Evolutionary conservation across 768 basidiomycete genomes (phyloP), one percentile per base, ranked within the genome.

Genomic region (Serendipita vermifera): DNA sequence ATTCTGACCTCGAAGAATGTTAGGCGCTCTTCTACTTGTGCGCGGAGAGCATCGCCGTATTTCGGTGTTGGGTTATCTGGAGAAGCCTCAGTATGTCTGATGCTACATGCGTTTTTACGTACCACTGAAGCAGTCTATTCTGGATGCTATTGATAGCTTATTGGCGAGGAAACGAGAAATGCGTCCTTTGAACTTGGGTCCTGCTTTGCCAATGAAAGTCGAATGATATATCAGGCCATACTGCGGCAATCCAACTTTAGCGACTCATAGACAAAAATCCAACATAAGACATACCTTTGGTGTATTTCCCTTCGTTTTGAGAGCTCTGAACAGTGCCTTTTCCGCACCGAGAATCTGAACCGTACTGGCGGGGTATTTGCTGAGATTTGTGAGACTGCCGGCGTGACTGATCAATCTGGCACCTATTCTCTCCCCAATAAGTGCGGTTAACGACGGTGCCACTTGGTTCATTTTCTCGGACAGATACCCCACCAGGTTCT

Each of bases 81-180:
- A 17, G 5, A 15, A 29, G 17, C 9, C 33, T 1, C 20, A 20
- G 55, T 5, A 43, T 7, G 29, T 20, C n/a, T 54, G 38, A 38
- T 33, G 48, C 20, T 33, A 39, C 13, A 22, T 13, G 15, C 35
- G 59, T 17, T 38, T 26, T 20, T 13, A 64, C 78, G 55, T 62
- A 86, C 88, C 88, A 2, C 84, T 75, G 66, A 87, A 98, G 69
- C 92, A 97, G 68, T 98, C 94, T 70, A 98, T 97, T 55, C 94
- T 78, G 14, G 90, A 87, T 1, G 94, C 94, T 62, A 98, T 97
- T 56, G 92, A 93, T 66, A 90, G 92, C 71, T 98, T 98, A 78
- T 98, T 98, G 35, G 94, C 94, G 5, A 98, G 76, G 79, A 97
- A 98, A n/a, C 94, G 84, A 3, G 93, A 96, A 66, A 97, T 97